Evolutionary conservation across 2,329 filamentous ascomycete species (phyloP).

Genomic region (Blastomyces silverae): DNA sequence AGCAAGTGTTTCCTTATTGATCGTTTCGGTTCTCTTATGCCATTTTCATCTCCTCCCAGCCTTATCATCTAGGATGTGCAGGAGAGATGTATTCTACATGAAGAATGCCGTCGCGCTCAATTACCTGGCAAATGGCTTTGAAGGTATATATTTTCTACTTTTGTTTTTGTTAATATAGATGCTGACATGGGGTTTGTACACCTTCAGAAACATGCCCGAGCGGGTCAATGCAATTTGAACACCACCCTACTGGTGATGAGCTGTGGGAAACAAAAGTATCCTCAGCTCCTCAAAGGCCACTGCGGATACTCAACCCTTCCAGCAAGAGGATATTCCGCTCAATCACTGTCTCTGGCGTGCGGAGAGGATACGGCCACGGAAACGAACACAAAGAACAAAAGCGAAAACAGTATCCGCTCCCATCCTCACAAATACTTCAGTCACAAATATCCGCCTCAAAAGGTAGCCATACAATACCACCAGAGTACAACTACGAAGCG

Average conservation of each 20-base stretch:
- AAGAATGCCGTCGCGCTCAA: not conserved
- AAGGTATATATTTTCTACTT: not conserved
- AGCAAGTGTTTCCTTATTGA: slow-evolving; percentile 3
- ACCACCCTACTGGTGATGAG: not conserved
- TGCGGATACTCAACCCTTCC: not conserved
- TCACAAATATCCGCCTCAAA: not conserved
- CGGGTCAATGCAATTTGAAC: not conserved
- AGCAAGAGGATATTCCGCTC: not conserved
- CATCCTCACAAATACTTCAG: not conserved
- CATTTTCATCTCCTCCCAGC: not conserved
- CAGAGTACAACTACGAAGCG: not conserved
- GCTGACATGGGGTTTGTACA: not conserved
- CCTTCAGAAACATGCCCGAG: not conserved
- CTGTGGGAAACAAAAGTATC: not conserved
- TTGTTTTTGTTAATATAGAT: not conserved
- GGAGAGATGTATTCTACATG: slow-evolving; percentile 3
- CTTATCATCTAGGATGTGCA: not conserved
- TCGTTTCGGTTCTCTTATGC: not conserved
- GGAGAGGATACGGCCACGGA: not conserved
- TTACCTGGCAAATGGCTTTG: not conserved
- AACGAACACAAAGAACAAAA: slow-evolving; percentile 1
- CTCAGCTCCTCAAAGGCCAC: not conserved
- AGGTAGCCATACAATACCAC: not conserved
- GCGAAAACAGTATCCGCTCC: not conserved
- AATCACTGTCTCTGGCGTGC: not conserved